Conservation (phyloP, 2,329 filamentous ascomycete species). For the Colletotrichum tropicale region DNA sequence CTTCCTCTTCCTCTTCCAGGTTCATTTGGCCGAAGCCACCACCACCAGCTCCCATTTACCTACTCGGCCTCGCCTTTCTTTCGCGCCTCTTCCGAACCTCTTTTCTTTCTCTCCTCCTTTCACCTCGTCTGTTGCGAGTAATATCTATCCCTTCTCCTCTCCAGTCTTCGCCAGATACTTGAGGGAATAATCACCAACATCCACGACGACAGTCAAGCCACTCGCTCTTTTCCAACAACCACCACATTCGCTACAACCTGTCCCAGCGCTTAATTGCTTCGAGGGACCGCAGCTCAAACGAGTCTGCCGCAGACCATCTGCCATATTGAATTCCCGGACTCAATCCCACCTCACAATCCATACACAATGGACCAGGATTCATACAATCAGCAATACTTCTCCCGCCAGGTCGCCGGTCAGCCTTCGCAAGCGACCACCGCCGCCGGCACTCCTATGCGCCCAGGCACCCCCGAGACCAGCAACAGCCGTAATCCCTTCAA, state of each 20-base stretch:
- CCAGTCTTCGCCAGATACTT: neutral
- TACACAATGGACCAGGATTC: constrained; percentile 32
- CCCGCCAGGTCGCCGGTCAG: constrained; percentile 30
- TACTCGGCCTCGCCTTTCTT: constrained; percentile 1
- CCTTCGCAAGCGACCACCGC: constrained; percentile 42
- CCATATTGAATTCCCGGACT: neutral
- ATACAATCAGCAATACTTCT: constrained; percentile 27
- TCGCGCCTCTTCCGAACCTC: neutral
- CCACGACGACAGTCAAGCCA: neutral
- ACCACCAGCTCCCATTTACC: neutral
- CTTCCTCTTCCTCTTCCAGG: neutral
- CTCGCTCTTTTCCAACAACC: neutral
- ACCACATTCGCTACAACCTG: neutral
- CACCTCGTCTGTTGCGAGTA: neutral
- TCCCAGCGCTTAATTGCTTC: neutral
- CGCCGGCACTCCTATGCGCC: constrained; percentile 41
- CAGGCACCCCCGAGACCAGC: constrained; percentile 47
- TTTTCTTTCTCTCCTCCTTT: neutral
- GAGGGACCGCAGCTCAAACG: neutral
- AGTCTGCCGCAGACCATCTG: neutral
- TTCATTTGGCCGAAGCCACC: neutral
- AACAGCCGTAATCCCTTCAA: constrained; percentile 42
- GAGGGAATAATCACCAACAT: neutral
- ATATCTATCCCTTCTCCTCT: constrained; percentile 1
- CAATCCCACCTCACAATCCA: neutral